A percentile compares a stretch with the other conserved stretches of the same genome.
Evolutionary conservation across 2,329 filamentous ascomycete genomes (phyloP).

Genomic region (Fusarium sp.): DNA sequence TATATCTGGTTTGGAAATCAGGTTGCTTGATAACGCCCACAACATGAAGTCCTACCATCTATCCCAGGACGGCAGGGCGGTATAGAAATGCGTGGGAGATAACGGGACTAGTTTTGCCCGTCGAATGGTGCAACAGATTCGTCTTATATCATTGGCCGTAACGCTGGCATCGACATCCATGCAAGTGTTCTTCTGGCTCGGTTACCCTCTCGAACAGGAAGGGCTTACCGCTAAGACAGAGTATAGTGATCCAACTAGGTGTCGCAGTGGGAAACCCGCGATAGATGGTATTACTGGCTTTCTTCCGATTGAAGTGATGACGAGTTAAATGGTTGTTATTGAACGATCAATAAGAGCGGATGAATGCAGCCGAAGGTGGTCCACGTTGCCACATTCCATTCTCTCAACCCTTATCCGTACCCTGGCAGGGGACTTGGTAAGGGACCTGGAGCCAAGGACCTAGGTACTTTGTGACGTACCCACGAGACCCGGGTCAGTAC

Average conservation of each 20-base stretch:
- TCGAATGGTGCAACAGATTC: slow-evolving; percentile 21
- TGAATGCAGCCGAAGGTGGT: slow-evolving; percentile 32
- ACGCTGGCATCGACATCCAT: neutral
- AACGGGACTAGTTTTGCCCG: slow-evolving; percentile 14
- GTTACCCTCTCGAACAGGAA: slow-evolving; percentile 26
- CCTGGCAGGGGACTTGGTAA: neutral
- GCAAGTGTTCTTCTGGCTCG: neutral
- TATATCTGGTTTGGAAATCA: slow-evolving; percentile 35
- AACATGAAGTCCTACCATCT: slow-evolving; percentile 9
- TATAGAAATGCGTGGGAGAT: slow-evolving; percentile 21
- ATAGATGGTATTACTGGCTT: neutral
- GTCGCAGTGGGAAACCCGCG: neutral
- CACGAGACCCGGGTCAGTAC: slow-evolving; percentile 9
- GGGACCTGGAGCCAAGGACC: neutral
- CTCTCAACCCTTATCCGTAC: neutral
- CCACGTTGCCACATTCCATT: slow-evolving; percentile 35
- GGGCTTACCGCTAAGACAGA: slow-evolving; percentile 11
- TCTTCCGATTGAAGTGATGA: slow-evolving; percentile 8
- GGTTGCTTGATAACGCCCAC: slow-evolving; percentile 31
- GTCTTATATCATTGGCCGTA: slow-evolving; percentile 24
- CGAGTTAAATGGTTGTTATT: neutral
- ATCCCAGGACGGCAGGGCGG: slow-evolving; percentile 4
- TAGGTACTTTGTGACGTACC: neutral
- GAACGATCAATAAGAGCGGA: slow-evolving; percentile 13
- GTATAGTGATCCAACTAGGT: slow-evolving; percentile 11